Evolutionary conservation across 768 basidiomycete genomes (phyloP), one percentile per base, ranked within the genome.

Genomic region (Hydnomerulius pinastri): DNA sequence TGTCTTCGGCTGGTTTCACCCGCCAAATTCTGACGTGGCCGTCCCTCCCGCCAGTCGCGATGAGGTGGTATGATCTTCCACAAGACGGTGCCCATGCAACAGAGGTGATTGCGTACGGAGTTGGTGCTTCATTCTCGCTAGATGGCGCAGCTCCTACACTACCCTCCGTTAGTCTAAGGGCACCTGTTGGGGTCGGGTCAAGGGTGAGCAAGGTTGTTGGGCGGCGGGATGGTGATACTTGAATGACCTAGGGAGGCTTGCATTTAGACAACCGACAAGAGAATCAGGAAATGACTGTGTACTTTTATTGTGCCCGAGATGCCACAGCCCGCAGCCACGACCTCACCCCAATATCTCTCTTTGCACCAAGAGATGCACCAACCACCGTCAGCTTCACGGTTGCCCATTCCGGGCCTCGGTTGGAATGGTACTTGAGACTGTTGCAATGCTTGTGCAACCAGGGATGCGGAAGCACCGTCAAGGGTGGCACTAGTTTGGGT

Each of bases 351-450:
- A 69, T 94, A 97, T 53, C 81, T 78, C 60, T 98, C 97, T 63
- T 92, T 92, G 69, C 95, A 98, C 94, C 95, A 99, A 7, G 87
- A 88, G 36, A 99, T 69, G 49, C 86, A 88, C 93, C 93, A 98
- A 1, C 90, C 95, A 4, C 92, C 92, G 47, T 92, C 86, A 2
- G 92, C 92, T 67, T 95, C 90, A 35, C 87, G 76, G 57, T 81
- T 85, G 0, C 82, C 86, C 20, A 73, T 53, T 1, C 80, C 78
- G 13, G 74, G 71, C 48, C 75, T 66, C 55, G 61, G 53, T 60
- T 61, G 69, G 18, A 55, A n/a, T 40, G 60, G 71, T 35, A 65
- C 50, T 28, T 70, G 70, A 32, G 71, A 69, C 61, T 83, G 85
- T 48, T 83, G 82, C 11, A 85, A 67, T 3, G 85, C 84, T 56